These are phyloP conservation scores for Peronospora belbahrii DNA, from an alignment of 352 stramenopile species.

Conservation along the genomic window DNA sequence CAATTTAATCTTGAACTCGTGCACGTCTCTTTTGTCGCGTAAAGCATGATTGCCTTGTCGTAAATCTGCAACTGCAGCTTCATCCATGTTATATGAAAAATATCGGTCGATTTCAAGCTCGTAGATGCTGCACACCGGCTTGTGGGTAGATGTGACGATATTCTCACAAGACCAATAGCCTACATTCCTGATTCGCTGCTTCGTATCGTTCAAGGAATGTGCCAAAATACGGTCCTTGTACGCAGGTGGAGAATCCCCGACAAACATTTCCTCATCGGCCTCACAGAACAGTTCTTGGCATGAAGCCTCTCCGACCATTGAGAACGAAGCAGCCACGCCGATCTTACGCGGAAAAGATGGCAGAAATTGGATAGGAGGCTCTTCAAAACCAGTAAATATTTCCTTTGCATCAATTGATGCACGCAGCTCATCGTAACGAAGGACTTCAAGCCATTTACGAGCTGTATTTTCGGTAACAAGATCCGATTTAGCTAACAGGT, in stretches of 20 bases:
- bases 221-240: slow-evolving; percentile 73
- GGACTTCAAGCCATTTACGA: slow-evolving; percentile 64
- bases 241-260: slow-evolving; percentile 27
- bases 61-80: slow-evolving; percentile 38
- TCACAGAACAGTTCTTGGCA: slow-evolving; percentile 51
- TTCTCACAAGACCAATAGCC: slow-evolving; percentile 64
- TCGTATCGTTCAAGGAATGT: slow-evolving; percentile 60
- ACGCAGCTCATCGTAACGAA: slow-evolving; percentile 64
- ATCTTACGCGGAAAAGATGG: slow-evolving; percentile 65
- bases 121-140: slow-evolving; percentile 64
- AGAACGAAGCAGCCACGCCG: slow-evolving; percentile 50
- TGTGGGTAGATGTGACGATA: slow-evolving; percentile 58
- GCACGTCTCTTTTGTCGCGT: slow-evolving; percentile 49
- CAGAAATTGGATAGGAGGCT: slow-evolving; percentile 66
- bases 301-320: slow-evolving; percentile 51
- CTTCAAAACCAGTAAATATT: slow-evolving; percentile 81
- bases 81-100: slow-evolving; percentile 58
- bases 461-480: slow-evolving; percentile 49
- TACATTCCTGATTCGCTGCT: slow-evolving; percentile 45
- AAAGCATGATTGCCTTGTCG: slow-evolving; percentile 43
- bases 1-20: slow-evolving; percentile 67
- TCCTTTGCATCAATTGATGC: slow-evolving; percentile 73
- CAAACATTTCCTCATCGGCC: slow-evolving; percentile 25
- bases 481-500: slow-evolving; percentile 54
- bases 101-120: slow-evolving; percentile 70